phyloP scores from a whole-genome alignment of 202 grass and related monocot genomes.

The Carex sylvatica region DNA sequence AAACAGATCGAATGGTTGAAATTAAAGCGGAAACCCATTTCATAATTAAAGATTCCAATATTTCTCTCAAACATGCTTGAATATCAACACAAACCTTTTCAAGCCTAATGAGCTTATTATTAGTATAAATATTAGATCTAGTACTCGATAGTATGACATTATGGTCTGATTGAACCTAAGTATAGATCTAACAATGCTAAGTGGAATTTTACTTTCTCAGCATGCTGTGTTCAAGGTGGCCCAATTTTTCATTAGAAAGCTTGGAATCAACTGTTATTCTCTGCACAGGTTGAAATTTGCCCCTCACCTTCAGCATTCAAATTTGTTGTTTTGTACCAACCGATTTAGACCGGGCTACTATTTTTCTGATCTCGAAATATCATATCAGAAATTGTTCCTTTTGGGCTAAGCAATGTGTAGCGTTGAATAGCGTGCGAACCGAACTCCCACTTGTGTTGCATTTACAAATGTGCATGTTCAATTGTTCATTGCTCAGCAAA shows the following conservation, averaged over 20 bases:
- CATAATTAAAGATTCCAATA: too few relatives aligned
- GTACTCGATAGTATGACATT: too few relatives aligned
- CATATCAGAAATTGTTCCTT: not conserved
- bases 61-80: too few relatives aligned
- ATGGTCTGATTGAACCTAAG: too few relatives aligned
- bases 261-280: not conserved
- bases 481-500: not conserved
- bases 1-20: too few relatives aligned
- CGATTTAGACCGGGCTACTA: not conserved
- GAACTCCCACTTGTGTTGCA: not conserved
- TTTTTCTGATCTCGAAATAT: not conserved
- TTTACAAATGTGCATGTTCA: not conserved
- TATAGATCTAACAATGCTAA: too few relatives aligned
- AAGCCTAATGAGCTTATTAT: too few relatives aligned
- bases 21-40: too few relatives aligned
- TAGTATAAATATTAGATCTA: too few relatives aligned
- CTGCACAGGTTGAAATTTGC: not conserved
- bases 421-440: not conserved
- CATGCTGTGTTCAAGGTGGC: not conserved
- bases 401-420: not conserved
- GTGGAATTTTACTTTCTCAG: too few relatives aligned
- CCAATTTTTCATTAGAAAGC: not conserved
- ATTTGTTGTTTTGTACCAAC: slow-evolving; percentile 19
- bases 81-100: too few relatives aligned
- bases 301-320: not conserved